A percentile compares a stretch with the other conserved stretches of the same genome.
Evolutionary conservation across 345 rosid species (phyloP).

Genomic region (Pseudoturritis turrita): DNA sequence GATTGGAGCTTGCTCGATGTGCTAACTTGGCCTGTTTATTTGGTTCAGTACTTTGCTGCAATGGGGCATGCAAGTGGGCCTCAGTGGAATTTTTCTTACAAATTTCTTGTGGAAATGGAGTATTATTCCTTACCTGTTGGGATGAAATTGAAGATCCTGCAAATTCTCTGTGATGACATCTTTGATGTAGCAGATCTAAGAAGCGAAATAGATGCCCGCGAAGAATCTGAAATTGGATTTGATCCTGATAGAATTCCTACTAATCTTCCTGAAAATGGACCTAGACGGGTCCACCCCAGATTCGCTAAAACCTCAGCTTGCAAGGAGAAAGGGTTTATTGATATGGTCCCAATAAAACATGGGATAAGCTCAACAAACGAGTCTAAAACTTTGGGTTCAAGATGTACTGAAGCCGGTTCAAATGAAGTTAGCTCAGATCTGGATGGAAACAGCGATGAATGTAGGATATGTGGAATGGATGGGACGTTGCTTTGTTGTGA

Average conservation of each 20-base stretch:
- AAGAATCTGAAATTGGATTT: slow-evolving; percentile 67
- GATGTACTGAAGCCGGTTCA: slow-evolving; percentile 26
- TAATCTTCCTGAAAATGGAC: slow-evolving; percentile 42
- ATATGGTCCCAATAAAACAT: slow-evolving; percentile 37
- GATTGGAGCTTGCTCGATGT: slow-evolving; percentile 89
- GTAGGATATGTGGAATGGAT: slow-evolving; percentile 90
- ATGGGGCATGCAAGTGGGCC: slow-evolving; percentile 59
- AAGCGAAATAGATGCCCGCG: slow-evolving; percentile 60
- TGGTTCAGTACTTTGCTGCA: slow-evolving; percentile 55
- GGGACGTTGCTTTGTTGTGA: slow-evolving; percentile 90
- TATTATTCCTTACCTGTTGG: slow-evolving; percentile 55
- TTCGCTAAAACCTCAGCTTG: slow-evolving; percentile 62
- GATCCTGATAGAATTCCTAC: slow-evolving; percentile 54
- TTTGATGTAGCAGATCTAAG: slow-evolving; percentile 58
- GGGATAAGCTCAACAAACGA: slow-evolving; percentile 34
- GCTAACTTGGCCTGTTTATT: slow-evolving; percentile 74
- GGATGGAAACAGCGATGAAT: slow-evolving; percentile 79
- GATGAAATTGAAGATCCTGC: slow-evolving; percentile 69
- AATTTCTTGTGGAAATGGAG: slow-evolving; percentile 50
- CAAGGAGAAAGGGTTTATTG: slow-evolving; percentile 46
- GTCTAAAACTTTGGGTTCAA: slow-evolving; percentile 32
- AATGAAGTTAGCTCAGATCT: slow-evolving; percentile 35
- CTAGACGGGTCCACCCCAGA: slow-evolving; percentile 68
- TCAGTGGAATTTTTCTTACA: slow-evolving; percentile 60
- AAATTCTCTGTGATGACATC: slow-evolving; percentile 74